Evolutionary conservation across 106 monocot genomes (phyloP).

Genomic region (Dioscorea dumetorum): DNA sequence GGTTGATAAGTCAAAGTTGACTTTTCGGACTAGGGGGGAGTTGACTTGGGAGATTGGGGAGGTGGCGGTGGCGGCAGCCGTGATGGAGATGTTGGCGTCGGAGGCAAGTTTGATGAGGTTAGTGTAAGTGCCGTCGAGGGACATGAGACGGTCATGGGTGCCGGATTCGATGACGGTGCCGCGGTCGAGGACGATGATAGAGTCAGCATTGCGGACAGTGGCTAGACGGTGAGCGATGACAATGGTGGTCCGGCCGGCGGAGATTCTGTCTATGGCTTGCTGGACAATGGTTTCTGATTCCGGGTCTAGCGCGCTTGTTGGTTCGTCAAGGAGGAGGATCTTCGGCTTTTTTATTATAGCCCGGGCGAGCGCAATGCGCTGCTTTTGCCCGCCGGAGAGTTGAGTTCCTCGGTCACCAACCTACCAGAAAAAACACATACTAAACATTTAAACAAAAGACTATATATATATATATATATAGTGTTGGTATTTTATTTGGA

Average conservation of each 20-base stretch:
- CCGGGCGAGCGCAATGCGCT: constrained; percentile 9
- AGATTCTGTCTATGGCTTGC: background rate
- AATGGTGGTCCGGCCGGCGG: background rate
- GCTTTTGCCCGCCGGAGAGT: constrained; percentile 4
- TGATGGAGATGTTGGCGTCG: too few species aligned
- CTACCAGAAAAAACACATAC: background rate
- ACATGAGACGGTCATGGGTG: constrained; percentile 24
- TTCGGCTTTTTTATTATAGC: constrained; percentile 29
- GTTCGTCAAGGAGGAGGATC: constrained; percentile 35
- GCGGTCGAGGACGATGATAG: background rate
- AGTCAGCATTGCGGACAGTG: background rate
- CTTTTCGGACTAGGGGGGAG: too few species aligned
- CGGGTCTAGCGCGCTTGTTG: constrained; percentile 4
- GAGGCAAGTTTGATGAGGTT: constrained; percentile 12
- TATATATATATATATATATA: background rate
- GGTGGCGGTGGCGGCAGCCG: too few species aligned
- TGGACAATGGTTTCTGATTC: constrained; percentile 1
- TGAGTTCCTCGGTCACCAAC: background rate
- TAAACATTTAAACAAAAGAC: too few species aligned
- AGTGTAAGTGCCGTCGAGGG: constrained; percentile 13
- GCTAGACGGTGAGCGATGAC: background rate
- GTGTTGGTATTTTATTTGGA: too few species aligned
- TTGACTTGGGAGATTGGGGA: constrained; percentile 6
- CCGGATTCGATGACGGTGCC: constrained; percentile 5
- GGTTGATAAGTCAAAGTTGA: background rate